Evolutionary conservation across 1,139 yeast genomes (phyloP), one percentile per base, ranked within the genome.

Genomic region (Hyphopichia fennica): DNA sequence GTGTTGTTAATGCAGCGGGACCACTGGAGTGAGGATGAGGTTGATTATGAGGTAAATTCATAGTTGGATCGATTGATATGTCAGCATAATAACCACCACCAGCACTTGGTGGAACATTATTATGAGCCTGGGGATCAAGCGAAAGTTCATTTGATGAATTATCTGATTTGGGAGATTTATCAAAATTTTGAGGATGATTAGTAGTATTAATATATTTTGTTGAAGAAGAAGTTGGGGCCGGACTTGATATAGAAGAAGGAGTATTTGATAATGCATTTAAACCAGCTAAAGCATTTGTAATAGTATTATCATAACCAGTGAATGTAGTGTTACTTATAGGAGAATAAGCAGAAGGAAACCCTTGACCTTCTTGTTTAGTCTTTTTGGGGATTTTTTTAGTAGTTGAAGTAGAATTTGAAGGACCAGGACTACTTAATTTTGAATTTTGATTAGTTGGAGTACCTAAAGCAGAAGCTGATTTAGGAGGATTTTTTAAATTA

Each of bases 401-500:
- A 39, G 60, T 62, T 25, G 50, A 41, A 3, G 44, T 17, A 14
- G 45, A 27, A 34, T 37, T 42, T 35, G 41, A 40, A 13, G 23
- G 10, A 19, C 31, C 11, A 4, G 37, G 37, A 11, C 32, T 33
- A 16, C 19, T 25, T 11, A 33, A 16, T n/a, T 31, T 37, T 5
- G 40, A 22, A 15, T 20, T n/a, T 8, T 18, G 9, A 15, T 22
- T 17, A 9, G 22, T 16, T n/a, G 40, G 35, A 8, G 42, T 46
- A 46, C 57, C 57, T 38, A 52, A 47, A 7, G 60, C 57, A 23
- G 64, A 53, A 19, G 66, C 72, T 38, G 74, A 68, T 48, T 75
- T 75, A 4, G 83, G 80, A 8, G 78, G 77, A 50, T 72, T 72
- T 61, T 82, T 82, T 52, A 82, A 65, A 50, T 80, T 79, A 1